These are phyloP conservation scores for Penicillium sp. DNA, from an alignment of 2,329 filamentous ascomycete genomes.

Conservation along the genomic window DNA sequence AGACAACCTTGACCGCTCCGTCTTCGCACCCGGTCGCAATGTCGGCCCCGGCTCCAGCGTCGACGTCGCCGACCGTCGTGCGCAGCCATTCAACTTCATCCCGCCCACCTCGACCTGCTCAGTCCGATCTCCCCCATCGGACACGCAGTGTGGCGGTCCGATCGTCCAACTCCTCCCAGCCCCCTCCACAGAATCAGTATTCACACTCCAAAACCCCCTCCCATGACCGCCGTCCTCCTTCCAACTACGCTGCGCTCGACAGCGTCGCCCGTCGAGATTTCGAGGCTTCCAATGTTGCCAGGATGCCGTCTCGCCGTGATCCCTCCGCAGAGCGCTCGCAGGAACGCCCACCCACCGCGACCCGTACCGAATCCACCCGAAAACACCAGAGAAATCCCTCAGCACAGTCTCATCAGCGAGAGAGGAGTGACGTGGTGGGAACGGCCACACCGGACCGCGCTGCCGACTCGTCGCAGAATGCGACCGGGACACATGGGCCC, in stretches of 20 bases:
- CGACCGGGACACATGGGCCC: constrained; percentile 33
- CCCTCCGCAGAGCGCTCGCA: constrained; percentile 62
- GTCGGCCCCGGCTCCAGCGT: constrained; percentile 47
- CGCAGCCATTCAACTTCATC: constrained; percentile 52
- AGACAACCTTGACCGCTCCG: constrained; percentile 13
- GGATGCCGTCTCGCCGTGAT: constrained; percentile 56
- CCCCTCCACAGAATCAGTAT: constrained; percentile 31
- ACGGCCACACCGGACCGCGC: constrained; percentile 49
- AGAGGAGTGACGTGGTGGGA: constrained; percentile 48
- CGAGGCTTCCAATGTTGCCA: constrained; percentile 67
- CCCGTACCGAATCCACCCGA: constrained; percentile 56
- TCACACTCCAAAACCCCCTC: constrained; percentile 41
- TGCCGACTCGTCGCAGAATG: constrained; percentile 51
- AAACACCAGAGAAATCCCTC: constrained; percentile 42
- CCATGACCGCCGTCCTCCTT: constrained; percentile 47
- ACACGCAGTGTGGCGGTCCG: constrained; percentile 47
- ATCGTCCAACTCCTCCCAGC: constrained; percentile 39
- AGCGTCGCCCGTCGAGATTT: constrained; percentile 66
- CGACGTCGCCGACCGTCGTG: constrained; percentile 47
- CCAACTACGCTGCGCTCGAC: constrained; percentile 49
- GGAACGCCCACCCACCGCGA: constrained; percentile 40
- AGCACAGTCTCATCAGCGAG: constrained; percentile 41
- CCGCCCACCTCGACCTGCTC: constrained; percentile 42
- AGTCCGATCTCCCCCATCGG: constrained; percentile 46
- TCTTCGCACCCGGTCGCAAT: constrained; percentile 29